Conservation (phyloP, 2,329 filamentous ascomycete genomes). For the Polytolypa hystricis region DNA sequence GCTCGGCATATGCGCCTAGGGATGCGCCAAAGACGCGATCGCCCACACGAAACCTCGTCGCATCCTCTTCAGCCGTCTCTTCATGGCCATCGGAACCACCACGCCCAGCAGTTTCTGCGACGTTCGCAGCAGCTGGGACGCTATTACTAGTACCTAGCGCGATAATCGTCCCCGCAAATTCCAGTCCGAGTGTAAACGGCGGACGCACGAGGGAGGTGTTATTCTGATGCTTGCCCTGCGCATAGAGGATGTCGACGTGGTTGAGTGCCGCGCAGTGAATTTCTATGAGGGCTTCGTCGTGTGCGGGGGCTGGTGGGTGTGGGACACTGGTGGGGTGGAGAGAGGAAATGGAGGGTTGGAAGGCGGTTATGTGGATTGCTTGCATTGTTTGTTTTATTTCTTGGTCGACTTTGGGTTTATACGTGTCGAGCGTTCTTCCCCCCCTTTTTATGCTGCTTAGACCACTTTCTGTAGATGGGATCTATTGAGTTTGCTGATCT, state of each 20-base stretch:
- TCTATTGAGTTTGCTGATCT: too few relatives aligned
- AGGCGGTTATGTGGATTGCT: conserved; percentile 30
- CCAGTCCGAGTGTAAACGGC: conserved; percentile 49
- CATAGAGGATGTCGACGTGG: conserved; percentile 51
- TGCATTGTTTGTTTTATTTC: conserved; percentile 23
- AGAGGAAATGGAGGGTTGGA: conserved; percentile 21
- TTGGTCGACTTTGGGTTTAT: too few relatives aligned
- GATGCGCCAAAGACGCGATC: conserved; percentile 44
- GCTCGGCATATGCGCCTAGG: conserved; percentile 44
- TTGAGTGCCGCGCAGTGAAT: conserved; percentile 48
- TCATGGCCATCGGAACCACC: background rate
- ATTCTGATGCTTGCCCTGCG: conserved; percentile 50
- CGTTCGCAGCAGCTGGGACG: background rate
- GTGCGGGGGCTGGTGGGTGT: conserved; percentile 20
- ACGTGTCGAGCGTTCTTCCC: too few relatives aligned
- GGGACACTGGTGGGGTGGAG: conserved; percentile 24
- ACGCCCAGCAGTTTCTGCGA: too few relatives aligned
- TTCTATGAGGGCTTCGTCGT: conserved; percentile 33
- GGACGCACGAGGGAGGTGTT: conserved; percentile 45
- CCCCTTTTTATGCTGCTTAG: too few relatives aligned
- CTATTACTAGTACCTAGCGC: conserved; percentile 20
- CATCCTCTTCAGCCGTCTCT: conserved; percentile 4
- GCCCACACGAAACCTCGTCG: conserved; percentile 30
- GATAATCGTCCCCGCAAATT: conserved; percentile 47
- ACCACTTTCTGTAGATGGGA: too few relatives aligned